Base-by-base conservation (phyloP, 1,139 yeast species). In the Suhomyces atakaporum region DNA sequence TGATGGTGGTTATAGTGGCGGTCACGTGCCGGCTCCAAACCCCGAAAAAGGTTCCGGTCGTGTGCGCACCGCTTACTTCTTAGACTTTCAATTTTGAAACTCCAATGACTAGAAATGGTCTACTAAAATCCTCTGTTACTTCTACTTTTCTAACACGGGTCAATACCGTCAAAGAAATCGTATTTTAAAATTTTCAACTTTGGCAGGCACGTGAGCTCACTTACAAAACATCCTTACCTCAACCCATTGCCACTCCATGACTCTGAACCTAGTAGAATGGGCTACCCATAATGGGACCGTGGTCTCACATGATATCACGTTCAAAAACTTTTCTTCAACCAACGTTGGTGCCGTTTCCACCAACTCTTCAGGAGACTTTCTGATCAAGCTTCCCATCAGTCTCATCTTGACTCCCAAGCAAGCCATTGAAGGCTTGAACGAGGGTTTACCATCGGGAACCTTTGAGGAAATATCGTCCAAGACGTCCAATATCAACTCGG, bases 201-300 rank as follows among this genome's bases (percentile, higher is more conserved):
- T n/a, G n/a, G n/a, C n/a, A n/a, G n/a, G n/a, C n/a, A n/a, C n/a
- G n/a, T n/a, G n/a, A n/a, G 18, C 16, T 18, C 8, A 8, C 18
- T 9, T n/a, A 13, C 13, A 5, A 13, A 22, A 14, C 26, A 19
- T 14, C 25, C 3, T 14, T n/a, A 13, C n/a, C 15, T 31, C 16
- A 6, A 12, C 23, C 24, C 15, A n/a, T 11, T 12, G 14, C 26
- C 15, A 24, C 15, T n/a, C n/a, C n/a, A n/a, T n/a, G n/a, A n/a
- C n/a, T n/a, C n/a, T n/a, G n/a, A n/a, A 37, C 2, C 51, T 77
- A 10, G 32, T 78, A 2, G 36, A 57, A 1, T 82, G 89, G 88
- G 78, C 81, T 1, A 48, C 28, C 7, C 43, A 47, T 0, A 61
- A 77, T 39, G 85, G 84, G 3, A 69, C 81, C 1, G 19, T 45